A percentile compares a stretch with the other conserved stretches of the same genome.
Conservation (phyloP, 306 rosid species). For the Lathyrus sativus region DNA sequence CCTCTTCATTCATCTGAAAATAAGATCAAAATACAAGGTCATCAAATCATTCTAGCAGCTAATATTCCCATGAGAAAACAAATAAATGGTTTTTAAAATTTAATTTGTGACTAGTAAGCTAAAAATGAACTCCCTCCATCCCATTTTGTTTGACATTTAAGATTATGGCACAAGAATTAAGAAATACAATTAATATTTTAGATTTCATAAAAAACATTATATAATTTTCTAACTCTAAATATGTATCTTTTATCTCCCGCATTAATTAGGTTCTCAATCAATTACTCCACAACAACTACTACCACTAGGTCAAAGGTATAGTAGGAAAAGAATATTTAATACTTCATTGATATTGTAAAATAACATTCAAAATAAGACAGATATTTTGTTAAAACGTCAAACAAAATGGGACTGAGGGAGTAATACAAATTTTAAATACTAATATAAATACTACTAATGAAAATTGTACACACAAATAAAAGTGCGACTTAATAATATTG, state of each 20-base stretch:
- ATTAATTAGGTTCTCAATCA: not conserved
- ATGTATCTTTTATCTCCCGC: not conserved
- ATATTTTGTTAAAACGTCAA: not conserved
- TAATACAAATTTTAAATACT: not conserved
- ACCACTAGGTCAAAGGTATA: not conserved
- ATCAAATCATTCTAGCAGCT: too few species aligned
- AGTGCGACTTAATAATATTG: not conserved
- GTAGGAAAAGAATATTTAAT: not conserved
- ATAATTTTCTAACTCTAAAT: not conserved
- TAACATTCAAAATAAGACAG: too few species aligned
- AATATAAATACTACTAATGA: not conserved
- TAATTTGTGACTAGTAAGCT: too few species aligned
- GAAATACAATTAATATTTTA: not conserved
- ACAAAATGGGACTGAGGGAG: not conserved
- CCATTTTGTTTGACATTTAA: too few species aligned
- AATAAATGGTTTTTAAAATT: too few species aligned
- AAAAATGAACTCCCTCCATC: too few species aligned
- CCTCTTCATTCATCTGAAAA: too few species aligned
- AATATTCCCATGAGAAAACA: too few species aligned
- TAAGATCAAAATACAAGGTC: too few species aligned
- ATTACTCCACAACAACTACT: not conserved
- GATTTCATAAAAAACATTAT: not conserved
- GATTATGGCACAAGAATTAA: not conserved
- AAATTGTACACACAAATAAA: not conserved
- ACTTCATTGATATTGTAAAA: not conserved